Evolutionary conservation across 1,139 yeast species (phyloP).

Genomic region (Suhomyces chickasaworum): DNA sequence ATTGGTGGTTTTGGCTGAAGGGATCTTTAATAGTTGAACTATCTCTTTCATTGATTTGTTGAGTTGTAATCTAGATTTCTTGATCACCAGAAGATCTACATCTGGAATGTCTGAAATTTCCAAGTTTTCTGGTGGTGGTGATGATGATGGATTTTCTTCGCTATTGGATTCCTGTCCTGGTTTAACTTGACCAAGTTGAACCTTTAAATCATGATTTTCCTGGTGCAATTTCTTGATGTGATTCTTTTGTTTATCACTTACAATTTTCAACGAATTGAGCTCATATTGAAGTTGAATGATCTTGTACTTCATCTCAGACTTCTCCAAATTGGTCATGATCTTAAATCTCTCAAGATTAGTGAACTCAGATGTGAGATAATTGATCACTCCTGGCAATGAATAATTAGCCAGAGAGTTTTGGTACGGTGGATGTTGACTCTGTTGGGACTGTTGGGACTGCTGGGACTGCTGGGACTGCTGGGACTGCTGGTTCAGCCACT

Average conservation of each 20-base stretch:
- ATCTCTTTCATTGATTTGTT: conserved; percentile 47
- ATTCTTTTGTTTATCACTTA: conserved; percentile 38
- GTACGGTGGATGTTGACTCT: conserved; percentile 17
- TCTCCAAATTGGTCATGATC: conserved; percentile 57
- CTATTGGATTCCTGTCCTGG: not conserved
- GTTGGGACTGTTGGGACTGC: too few species aligned
- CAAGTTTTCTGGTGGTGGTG: not conserved
- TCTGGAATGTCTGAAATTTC: conserved; percentile 33
- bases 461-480: conserved; percentile 18
- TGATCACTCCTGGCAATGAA: conserved; percentile 66
- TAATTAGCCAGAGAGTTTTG: conserved; percentile 33
- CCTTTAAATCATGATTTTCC: conserved; percentile 17
- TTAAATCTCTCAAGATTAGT: conserved; percentile 60
- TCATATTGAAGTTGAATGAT: conserved; percentile 59
- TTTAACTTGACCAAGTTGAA: conserved; percentile 7
- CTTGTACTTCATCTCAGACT: conserved; percentile 56
- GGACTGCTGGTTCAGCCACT: conserved; percentile 18
- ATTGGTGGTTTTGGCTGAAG: conserved; percentile 26
- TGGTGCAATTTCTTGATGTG: conserved; percentile 34
- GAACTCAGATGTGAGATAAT: conserved; percentile 60
- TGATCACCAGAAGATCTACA: conserved; percentile 42
- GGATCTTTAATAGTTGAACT: conserved; percentile 42
- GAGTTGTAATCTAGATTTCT: conserved; percentile 42
- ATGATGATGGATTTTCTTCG: not conserved
- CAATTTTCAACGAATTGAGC: conserved; percentile 44